phyloP scores from a whole-genome alignment of 345 rosid genomes.

The Eucalyptus leucophloia region DNA sequence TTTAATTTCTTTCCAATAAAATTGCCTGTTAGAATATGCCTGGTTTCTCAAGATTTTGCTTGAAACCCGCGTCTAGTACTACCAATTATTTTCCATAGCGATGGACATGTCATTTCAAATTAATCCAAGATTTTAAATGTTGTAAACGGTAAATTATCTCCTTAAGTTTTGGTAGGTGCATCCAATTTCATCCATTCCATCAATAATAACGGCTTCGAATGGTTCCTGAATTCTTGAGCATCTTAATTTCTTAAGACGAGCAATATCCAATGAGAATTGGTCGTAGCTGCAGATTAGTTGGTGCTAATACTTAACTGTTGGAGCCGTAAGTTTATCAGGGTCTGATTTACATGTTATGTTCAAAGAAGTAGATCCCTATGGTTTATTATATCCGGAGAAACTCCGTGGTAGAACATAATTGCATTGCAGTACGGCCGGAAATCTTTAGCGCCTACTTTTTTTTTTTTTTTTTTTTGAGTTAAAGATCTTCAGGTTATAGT shows the following conservation, averaged over 20 bases:
- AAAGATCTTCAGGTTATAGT: neutral
- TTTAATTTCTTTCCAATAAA: neutral
- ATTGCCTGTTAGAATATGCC: neutral
- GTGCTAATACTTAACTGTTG: neutral
- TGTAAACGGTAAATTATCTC: neutral
- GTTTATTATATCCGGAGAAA: neutral
- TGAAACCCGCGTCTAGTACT: neutral
- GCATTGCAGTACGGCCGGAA: neutral
- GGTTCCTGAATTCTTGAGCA: neutral
- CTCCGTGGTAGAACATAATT: neutral
- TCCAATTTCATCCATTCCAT: neutral
- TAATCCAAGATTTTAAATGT: neutral
- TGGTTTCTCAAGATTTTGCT: neutral
- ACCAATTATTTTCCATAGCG: neutral
- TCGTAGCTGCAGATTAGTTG: neutral
- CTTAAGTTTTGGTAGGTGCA: neutral
- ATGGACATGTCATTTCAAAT: neutral
- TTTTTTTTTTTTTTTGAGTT: neutral
- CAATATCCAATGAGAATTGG: neutral
- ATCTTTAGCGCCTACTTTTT: neutral
- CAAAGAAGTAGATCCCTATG: neutral
- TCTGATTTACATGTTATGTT: neutral
- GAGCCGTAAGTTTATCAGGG: neutral
- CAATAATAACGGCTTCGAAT: neutral
- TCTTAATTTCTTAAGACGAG: no score